Conservation (phyloP, 495 filamentous ascomycete species). For the Paragyromitra xinjiangensis region DNA sequence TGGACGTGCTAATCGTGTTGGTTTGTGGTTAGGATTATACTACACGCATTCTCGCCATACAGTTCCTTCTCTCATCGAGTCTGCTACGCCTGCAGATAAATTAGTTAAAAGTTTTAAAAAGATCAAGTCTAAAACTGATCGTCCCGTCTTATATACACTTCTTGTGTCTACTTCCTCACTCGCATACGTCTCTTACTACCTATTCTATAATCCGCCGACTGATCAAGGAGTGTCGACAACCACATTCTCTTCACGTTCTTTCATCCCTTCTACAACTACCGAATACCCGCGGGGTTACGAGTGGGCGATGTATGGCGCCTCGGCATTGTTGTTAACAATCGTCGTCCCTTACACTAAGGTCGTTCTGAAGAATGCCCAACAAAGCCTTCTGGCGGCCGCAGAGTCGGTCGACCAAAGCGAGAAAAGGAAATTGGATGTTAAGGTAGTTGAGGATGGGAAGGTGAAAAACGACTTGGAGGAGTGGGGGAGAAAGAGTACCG, state of each 20-base stretch:
- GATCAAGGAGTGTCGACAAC: constrained; percentile 33
- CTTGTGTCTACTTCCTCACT: constrained; percentile 47
- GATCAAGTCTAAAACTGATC: constrained; percentile 40
- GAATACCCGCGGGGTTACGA: constrained; percentile 33
- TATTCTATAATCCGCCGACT: constrained; percentile 38
- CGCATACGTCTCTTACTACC: constrained; percentile 54
- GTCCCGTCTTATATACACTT: constrained; percentile 42
- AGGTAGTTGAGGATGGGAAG: constrained; percentile 44
- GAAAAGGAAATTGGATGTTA: constrained; percentile 33
- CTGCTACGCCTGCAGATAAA: constrained; percentile 35
- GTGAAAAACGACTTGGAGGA: constrained; percentile 41
- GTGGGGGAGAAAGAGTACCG: constrained; percentile 45
- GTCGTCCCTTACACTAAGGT: constrained; percentile 50
- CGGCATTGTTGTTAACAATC: constrained; percentile 40
- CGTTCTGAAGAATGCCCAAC: constrained; percentile 37
- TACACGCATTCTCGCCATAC: constrained; percentile 52
- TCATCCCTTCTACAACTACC: constrained; percentile 50
- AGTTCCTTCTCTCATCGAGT: constrained; percentile 49
- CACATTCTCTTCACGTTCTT: constrained; percentile 44
- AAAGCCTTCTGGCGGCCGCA: constrained; percentile 41
- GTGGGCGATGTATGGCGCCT: constrained; percentile 53
- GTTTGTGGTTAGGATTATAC: constrained; percentile 44
- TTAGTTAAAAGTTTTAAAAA: constrained; percentile 43
- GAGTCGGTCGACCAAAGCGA: constrained; percentile 41
- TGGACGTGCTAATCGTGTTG: neutral